These are phyloP conservation scores for Backusella macrospora DNA, from an alignment of 192 early-diverging fungal genomes.

Conservation along the genomic window DNA sequence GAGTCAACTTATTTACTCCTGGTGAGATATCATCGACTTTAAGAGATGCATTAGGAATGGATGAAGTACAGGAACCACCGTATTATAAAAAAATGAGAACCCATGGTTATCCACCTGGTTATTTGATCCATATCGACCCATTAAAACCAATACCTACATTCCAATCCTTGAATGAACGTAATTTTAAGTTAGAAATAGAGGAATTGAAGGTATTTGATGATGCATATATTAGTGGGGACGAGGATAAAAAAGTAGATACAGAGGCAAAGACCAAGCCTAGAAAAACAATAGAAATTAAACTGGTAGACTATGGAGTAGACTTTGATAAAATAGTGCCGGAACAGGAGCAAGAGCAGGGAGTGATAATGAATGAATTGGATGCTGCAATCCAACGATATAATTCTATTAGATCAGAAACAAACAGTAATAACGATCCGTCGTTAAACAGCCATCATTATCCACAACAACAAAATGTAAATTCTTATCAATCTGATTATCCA, in stretches of 20 bases:
- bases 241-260: neutral
- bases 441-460: neutral
- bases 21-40: neutral
- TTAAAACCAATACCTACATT: neutral
- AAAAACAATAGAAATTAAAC: neutral
- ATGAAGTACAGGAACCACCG: neutral
- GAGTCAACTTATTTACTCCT: neutral
- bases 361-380: neutral
- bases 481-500: neutral
- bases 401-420: neutral
- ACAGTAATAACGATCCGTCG: neutral
- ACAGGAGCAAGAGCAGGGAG: neutral
- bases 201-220: neutral
- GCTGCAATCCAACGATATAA: neutral
- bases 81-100: neutral
- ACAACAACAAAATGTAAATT: too few relatives aligned
- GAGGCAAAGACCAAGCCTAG: neutral
- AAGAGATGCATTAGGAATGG: neutral
- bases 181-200: neutral
- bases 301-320: neutral
- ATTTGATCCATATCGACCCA: neutral
- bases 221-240: neutral
- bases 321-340: neutral
- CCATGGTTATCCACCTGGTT: neutral
- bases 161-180: neutral